Evolutionary conservation across 2,329 filamentous ascomycete species (phyloP).

Genomic region (Cryphonectria nitschkei): DNA sequence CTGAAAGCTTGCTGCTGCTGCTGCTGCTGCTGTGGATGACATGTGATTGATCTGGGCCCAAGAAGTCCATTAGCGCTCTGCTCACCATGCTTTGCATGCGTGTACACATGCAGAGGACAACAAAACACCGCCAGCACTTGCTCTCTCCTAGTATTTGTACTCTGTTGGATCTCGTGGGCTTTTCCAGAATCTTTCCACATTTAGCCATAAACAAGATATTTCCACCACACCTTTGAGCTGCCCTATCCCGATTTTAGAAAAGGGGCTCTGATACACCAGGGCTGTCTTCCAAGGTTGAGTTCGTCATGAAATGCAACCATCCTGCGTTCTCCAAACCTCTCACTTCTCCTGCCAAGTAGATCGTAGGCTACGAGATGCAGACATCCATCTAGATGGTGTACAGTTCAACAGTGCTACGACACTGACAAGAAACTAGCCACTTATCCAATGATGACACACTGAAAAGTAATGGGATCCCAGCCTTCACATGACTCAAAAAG

Average conservation of each 20-base stretch:
- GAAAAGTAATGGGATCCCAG: too few relatives aligned
- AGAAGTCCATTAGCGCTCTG: not conserved
- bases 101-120: not conserved
- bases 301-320: too few relatives aligned
- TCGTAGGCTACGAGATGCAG: not conserved
- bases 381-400: not conserved
- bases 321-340: not conserved
- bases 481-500: not conserved
- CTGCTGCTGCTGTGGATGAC: not conserved
- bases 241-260: not conserved
- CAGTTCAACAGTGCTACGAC: too few relatives aligned
- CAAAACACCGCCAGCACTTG: not conserved
- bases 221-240: not conserved
- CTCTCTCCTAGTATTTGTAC: not conserved
- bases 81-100: not conserved
- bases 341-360: too few relatives aligned
- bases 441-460: not conserved
- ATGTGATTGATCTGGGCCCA: constrained; percentile 13
- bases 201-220: not conserved
- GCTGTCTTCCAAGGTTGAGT: too few relatives aligned
- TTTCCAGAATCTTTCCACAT: not conserved
- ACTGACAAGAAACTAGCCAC: too few relatives aligned
- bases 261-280: not conserved
- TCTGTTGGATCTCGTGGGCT: not conserved
- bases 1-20: not conserved